These are phyloP conservation scores for Diutina neorugosa DNA, from an alignment of 1,139 yeast species.

Conservation along the genomic window DNA sequence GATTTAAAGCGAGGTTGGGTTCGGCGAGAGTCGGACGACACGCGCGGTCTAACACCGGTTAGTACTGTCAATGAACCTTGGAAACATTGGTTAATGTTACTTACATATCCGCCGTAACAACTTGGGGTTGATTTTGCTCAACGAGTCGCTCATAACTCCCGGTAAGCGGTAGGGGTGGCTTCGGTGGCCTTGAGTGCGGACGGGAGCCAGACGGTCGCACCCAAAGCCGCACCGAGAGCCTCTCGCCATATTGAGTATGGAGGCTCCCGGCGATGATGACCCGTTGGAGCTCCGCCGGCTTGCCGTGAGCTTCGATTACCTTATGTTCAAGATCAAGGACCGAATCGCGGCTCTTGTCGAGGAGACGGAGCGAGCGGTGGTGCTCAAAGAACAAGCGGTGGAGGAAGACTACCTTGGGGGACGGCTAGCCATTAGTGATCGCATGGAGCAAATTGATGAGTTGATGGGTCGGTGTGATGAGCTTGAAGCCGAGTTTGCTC, in stretches of 20 bases:
- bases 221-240: not conserved
- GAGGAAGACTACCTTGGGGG: conserved; percentile 23
- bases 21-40: conserved; percentile 76
- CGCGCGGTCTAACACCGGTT: conserved; percentile 52
- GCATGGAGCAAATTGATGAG: conserved; percentile 29
- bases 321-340: conserved; percentile 49
- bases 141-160: conserved; percentile 17
- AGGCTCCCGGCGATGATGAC: conserved; percentile 23
- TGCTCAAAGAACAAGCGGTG: conserved; percentile 16
- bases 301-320: conserved; percentile 49
- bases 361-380: conserved; percentile 19
- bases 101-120: conserved; percentile 53
- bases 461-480: conserved; percentile 39
- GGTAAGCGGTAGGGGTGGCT: not conserved
- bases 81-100: conserved; percentile 12
- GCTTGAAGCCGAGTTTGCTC: conserved; percentile 50
- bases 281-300: conserved; percentile 51
- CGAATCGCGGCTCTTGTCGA: conserved; percentile 31
- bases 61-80: conserved; percentile 6
- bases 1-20: conserved; percentile 78
- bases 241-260: not conserved
- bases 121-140: conserved; percentile 42
- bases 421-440: conserved; percentile 26
- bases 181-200: not conserved
- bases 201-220: not conserved